A percentile compares a stretch with the other conserved stretches of the same genome.
Evolutionary conservation across 768 basidiomycete genomes (phyloP).

Genomic region (Rhizopogon vinicolor): DNA sequence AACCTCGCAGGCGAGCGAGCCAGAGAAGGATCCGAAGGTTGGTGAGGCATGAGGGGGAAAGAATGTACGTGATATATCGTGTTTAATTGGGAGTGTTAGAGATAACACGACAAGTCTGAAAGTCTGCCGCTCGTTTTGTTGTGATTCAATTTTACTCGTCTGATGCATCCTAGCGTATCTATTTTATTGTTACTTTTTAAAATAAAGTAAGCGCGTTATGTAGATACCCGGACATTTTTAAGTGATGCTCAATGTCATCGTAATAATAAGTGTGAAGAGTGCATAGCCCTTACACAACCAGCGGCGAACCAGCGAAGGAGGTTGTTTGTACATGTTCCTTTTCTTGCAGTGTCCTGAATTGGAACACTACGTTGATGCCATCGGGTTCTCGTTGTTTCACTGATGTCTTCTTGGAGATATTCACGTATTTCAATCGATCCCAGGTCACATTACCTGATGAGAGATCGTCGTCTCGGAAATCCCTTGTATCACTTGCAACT

Average conservation of each 20-base stretch:
- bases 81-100: background rate
- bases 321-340: no score
- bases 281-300: no score
- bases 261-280: no score
- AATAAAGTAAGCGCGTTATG: background rate
- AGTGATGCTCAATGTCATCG: background rate
- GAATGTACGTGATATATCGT: background rate
- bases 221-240: background rate
- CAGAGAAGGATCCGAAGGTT: constrained; percentile 14
- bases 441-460: no score
- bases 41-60: background rate
- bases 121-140: background rate
- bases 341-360: no score
- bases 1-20: constrained; percentile 23
- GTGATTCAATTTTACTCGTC: background rate
- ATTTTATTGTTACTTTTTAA: background rate
- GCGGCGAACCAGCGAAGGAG: no score
- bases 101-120: background rate
- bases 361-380: no score
- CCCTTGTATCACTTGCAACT: no score
- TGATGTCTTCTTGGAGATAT: no score
- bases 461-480: no score
- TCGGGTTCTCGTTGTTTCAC: no score
- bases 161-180: background rate
- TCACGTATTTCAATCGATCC: no score